Conservation (phyloP, 108 stramenopile species). For the Skeletonema potamos region DNA sequence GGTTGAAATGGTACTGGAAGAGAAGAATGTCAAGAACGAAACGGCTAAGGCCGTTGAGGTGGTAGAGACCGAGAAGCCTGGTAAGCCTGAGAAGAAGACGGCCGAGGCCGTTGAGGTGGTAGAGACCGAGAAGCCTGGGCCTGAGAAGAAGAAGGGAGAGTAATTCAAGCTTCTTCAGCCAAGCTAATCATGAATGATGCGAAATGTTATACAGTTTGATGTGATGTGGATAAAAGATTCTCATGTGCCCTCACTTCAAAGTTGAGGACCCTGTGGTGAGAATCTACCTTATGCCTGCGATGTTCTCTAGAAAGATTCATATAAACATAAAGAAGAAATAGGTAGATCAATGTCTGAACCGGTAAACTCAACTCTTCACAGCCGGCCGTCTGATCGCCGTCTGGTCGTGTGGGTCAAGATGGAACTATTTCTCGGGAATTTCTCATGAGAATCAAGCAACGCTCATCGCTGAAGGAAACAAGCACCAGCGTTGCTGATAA, state of each 20-base stretch:
- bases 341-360: no score
- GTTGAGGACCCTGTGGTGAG: neutral
- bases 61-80: neutral
- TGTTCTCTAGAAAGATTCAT: neutral
- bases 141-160: neutral
- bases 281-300: neutral
- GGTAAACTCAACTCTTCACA: no score
- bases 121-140: neutral
- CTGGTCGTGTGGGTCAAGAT: no score
- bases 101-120: neutral
- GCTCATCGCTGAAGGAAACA: no score
- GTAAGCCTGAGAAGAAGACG: neutral
- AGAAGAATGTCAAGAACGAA: neutral
- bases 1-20: neutral
- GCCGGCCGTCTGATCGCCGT: no score
- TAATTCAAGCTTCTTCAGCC: neutral
- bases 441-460: no score
- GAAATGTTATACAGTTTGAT: neutral
- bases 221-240: neutral
- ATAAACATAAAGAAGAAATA: neutral
- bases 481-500: no score
- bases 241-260: neutral
- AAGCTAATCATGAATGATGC: neutral
- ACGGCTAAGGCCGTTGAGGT: neutral
- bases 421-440: no score